These are phyloP conservation scores for Lagenidium giganteum DNA, from an alignment of 352 stramenopile genomes.

Conservation along the genomic window DNA sequence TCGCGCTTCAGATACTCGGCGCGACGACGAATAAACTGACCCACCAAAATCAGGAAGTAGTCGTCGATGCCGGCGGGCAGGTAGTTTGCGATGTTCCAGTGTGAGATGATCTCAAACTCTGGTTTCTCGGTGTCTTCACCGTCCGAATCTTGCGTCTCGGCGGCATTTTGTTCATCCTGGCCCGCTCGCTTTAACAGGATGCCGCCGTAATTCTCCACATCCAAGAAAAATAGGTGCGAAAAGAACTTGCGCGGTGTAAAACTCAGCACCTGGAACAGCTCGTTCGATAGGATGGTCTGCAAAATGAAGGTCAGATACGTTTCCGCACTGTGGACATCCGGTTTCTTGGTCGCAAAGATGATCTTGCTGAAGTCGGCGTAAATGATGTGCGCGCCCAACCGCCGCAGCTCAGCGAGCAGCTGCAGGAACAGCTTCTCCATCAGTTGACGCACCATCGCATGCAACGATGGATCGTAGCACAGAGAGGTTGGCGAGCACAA, in stretches of 20 bases:
- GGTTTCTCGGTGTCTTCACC: too few relatives aligned
- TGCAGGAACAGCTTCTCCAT: slow-evolving; percentile 94
- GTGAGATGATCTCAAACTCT: slow-evolving; percentile 64
- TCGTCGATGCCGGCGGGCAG: slow-evolving; percentile 77
- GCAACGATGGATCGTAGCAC: slow-evolving; percentile 93
- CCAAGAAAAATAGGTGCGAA: slow-evolving; percentile 92
- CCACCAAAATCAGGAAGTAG: slow-evolving; percentile 88
- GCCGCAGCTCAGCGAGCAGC: slow-evolving; percentile 92
- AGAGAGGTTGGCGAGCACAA: slow-evolving; percentile 88
- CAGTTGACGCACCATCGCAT: slow-evolving; percentile 91
- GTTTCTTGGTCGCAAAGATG: slow-evolving; percentile 63
- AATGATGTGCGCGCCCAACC: slow-evolving; percentile 93
- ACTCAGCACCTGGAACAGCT: slow-evolving; percentile 79
- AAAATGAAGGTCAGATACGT: slow-evolving; percentile 96
- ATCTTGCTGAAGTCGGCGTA: slow-evolving; percentile 83
- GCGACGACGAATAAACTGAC: slow-evolving; percentile 79
- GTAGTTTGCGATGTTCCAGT: slow-evolving; percentile 89
- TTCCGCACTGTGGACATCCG: slow-evolving; percentile 78
- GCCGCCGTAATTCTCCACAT: slow-evolving; percentile 95
- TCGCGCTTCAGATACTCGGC: slow-evolving; percentile 50
- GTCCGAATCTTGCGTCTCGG: slow-evolving; percentile 18
- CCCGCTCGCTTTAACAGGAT: slow-evolving; percentile 61
- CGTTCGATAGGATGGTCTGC: slow-evolving; percentile 84
- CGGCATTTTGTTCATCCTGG: slow-evolving; percentile 20
- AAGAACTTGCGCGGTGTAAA: slow-evolving; percentile 83